Evolutionary conservation across 2,329 filamentous ascomycete genomes (phyloP).

Genomic region (Fusarium proliferatum): DNA sequence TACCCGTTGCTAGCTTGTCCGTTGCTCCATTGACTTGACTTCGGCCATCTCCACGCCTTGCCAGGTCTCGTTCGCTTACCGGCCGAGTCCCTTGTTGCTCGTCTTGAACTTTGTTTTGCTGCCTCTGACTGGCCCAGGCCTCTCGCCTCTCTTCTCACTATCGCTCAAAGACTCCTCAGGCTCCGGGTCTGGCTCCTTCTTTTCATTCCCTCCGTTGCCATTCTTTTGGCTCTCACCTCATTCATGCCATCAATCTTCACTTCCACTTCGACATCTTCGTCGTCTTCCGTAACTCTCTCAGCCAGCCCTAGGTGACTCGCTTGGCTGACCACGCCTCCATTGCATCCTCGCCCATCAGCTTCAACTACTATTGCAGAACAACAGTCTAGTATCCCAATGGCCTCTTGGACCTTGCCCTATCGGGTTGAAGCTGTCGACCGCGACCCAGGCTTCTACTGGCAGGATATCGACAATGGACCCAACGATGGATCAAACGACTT

Average conservation of each 20-base stretch:
- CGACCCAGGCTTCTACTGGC: slow-evolving; percentile 52
- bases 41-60: slow-evolving; percentile 38
- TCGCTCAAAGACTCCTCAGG: slow-evolving; percentile 29
- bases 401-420: slow-evolving; percentile 52
- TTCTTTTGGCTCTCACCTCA: slow-evolving; percentile 32
- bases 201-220: slow-evolving; percentile 32
- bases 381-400: slow-evolving; percentile 44
- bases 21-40: slow-evolving; percentile 42
- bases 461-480: slow-evolving; percentile 47
- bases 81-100: slow-evolving; percentile 37
- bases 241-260: slow-evolving; percentile 38
- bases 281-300: slow-evolving; percentile 27
- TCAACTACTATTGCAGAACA: slow-evolving; percentile 15
- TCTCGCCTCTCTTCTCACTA: slow-evolving; percentile 36
- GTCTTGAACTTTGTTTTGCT: slow-evolving; percentile 43
- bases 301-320: slow-evolving; percentile 38
- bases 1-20: slow-evolving; percentile 34
- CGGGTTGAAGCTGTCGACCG: slow-evolving; percentile 50
- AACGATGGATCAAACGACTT: slow-evolving; percentile 49
- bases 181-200: slow-evolving; percentile 21
- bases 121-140: slow-evolving; percentile 35
- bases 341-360: slow-evolving; percentile 14
- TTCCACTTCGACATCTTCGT: slow-evolving; percentile 32
- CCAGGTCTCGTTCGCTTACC: slow-evolving; percentile 39
- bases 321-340: slow-evolving; percentile 28